Evolutionary conservation across 148 eudicot genomes (phyloP).

Genomic region (Pouteria glomerata): DNA sequence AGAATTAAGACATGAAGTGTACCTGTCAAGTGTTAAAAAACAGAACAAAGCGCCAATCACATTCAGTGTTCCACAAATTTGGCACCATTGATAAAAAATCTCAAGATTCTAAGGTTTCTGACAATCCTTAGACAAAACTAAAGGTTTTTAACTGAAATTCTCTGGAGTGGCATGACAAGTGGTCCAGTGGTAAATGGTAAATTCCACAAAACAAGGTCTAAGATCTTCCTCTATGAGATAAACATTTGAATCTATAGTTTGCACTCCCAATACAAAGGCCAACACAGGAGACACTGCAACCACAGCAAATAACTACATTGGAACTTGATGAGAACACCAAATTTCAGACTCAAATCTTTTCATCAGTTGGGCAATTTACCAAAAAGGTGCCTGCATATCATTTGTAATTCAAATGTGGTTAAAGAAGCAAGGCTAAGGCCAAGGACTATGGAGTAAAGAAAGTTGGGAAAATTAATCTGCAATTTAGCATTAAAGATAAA

Average conservation of each 20-base stretch:
- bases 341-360: conserved; percentile 1
- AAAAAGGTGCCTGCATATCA: conserved; percentile 17
- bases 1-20: background rate
- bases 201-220: conserved; percentile 7
- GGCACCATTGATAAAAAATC: background rate
- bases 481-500: background rate
- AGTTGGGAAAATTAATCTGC: background rate
- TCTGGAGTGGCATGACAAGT: conserved; percentile 10
- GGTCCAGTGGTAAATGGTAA: background rate
- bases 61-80: background rate
- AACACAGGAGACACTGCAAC: conserved; percentile 17
- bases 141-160: background rate
- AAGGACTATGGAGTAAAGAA: background rate
- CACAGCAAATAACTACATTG: conserved; percentile 16
- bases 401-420: conserved; percentile 5
- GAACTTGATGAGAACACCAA: background rate
- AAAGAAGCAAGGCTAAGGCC: conserved; percentile 9
- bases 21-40: background rate
- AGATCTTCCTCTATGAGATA: background rate
- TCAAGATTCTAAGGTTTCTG: conserved; percentile 4
- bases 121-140: background rate
- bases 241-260: conserved; percentile 8
- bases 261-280: conserved; percentile 15
- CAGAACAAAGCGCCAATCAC: background rate
- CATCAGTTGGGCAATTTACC: background rate